phyloP scores from a whole-genome alignment of 768 basidiomycete genomes.

The Suillus plorans region DNA sequence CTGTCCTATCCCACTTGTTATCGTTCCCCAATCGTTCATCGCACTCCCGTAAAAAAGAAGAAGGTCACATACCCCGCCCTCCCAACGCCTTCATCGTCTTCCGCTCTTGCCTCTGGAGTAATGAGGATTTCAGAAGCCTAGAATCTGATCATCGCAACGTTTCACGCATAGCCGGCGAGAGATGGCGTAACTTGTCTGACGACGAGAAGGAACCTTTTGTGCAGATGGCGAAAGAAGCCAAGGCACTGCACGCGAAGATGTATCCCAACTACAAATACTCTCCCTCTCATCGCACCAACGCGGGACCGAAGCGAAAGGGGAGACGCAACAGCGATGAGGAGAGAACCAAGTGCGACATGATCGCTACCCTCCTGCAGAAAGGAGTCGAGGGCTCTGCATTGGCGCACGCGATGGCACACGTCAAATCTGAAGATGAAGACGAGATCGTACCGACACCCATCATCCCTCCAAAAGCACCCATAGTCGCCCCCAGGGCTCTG shows the following conservation, averaged over 20 bases:
- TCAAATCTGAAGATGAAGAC: not conserved
- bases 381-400: conserved; percentile 34
- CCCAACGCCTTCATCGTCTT: conserved; percentile 87
- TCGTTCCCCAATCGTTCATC: conserved; percentile 34
- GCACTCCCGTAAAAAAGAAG: conserved; percentile 40
- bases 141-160: conserved; percentile 75
- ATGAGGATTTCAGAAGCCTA: conserved; percentile 45
- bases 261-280: conserved; percentile 66
- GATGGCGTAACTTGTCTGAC: conserved; percentile 59
- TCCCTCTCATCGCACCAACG: conserved; percentile 33
- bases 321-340: conserved; percentile 33
- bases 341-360: conserved; percentile 37
- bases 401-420: conserved; percentile 13
- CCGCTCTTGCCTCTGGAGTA: conserved; percentile 64
- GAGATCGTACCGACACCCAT: not conserved
- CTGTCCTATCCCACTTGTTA: conserved; percentile 24
- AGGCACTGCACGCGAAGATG: conserved; percentile 44
- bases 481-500: not conserved
- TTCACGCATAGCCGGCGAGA: conserved; percentile 64
- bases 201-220: conserved; percentile 49
- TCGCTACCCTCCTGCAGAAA: conserved; percentile 36
- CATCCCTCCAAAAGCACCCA: not conserved
- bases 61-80: conserved; percentile 68
- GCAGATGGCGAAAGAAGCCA: conserved; percentile 45
- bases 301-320: conserved; percentile 36